Evolutionary conservation across 1,284 basidiomycete species (phyloP).

Genomic region (Cutaneotrichosporon sp.): DNA sequence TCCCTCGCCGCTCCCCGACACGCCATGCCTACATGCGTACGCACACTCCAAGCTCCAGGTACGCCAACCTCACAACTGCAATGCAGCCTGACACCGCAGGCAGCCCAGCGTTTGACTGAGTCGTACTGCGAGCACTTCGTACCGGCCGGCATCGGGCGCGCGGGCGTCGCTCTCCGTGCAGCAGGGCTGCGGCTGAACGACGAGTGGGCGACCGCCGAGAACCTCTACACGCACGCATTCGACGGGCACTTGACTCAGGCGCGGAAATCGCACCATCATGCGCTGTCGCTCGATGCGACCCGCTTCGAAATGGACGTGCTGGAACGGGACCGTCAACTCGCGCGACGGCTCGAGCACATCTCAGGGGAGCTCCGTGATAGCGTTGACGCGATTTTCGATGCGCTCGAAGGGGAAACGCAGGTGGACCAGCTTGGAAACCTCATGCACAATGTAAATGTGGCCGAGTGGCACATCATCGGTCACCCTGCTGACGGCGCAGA

Average conservation of each 20-base stretch:
- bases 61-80: too few species aligned
- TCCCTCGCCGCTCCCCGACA: neutral
- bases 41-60: constrained; percentile 1
- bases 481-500: neutral
- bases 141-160: neutral
- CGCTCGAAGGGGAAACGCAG: neutral
- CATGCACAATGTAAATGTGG: constrained; percentile 1
- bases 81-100: neutral
- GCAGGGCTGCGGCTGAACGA: neutral
- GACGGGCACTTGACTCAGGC: neutral
- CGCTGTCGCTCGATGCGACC: neutral
- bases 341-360: neutral
- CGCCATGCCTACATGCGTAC: neutral
- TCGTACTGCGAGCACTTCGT: neutral
- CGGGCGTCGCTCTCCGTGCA: neutral
- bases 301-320: constrained; percentile 1
- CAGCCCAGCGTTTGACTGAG: neutral
- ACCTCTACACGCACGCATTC: neutral
- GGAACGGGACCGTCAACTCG: neutral
- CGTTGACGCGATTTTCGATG: neutral
- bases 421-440: neutral
- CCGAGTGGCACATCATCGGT: too few species aligned
- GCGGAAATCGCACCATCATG: neutral
- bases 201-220: neutral
- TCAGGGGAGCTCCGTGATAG: neutral